Conservation (phyloP, 2,329 filamentous ascomycete genomes). For the Cercospora sesami region DNA sequence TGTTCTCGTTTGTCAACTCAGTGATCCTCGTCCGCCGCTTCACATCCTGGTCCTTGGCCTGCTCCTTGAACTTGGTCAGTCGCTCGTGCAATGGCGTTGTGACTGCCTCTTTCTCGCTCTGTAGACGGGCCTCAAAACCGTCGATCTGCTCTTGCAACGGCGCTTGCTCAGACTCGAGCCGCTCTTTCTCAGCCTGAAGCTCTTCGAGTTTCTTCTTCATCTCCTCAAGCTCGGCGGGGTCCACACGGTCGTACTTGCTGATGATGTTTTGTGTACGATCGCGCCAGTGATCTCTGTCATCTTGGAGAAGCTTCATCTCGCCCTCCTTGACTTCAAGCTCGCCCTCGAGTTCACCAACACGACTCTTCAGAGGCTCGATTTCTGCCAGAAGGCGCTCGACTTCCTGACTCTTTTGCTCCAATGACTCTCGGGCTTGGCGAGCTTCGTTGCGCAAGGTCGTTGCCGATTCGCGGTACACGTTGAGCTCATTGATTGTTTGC, state of each 20-base stretch:
- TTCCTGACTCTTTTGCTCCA: conserved; percentile 71
- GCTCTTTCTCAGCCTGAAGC: conserved; percentile 54
- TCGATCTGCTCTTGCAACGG: conserved; percentile 53
- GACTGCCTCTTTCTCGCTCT: conserved; percentile 36
- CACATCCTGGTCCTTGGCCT: conserved; percentile 47
- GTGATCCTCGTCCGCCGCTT: conserved; percentile 52
- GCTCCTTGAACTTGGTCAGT: conserved; percentile 55
- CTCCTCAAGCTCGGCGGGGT: conserved; percentile 87
- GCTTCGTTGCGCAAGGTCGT: conserved; percentile 86
- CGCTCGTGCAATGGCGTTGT: conserved; percentile 22
- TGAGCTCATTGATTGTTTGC: conserved; percentile 92
- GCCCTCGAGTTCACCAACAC: conserved; percentile 78
- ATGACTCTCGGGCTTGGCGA: conserved; percentile 71
- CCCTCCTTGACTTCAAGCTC: conserved; percentile 78
- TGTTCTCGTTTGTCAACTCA: conserved; percentile 42
- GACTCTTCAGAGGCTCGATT: conserved; percentile 78
- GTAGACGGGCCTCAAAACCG: conserved; percentile 48
- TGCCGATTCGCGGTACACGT: conserved; percentile 92
- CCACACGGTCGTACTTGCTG: conserved; percentile 91
- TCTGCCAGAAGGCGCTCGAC: conserved; percentile 72
- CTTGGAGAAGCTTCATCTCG: conserved; percentile 83
- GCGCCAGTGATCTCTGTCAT: conserved; percentile 92
- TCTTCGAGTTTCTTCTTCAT: conserved; percentile 73
- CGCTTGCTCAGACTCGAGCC: conserved; percentile 54
- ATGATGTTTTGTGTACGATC: conserved; percentile 94